Evolutionary conservation across 345 rosid species (phyloP).

Genomic region (Pseudoturritis turrita): DNA sequence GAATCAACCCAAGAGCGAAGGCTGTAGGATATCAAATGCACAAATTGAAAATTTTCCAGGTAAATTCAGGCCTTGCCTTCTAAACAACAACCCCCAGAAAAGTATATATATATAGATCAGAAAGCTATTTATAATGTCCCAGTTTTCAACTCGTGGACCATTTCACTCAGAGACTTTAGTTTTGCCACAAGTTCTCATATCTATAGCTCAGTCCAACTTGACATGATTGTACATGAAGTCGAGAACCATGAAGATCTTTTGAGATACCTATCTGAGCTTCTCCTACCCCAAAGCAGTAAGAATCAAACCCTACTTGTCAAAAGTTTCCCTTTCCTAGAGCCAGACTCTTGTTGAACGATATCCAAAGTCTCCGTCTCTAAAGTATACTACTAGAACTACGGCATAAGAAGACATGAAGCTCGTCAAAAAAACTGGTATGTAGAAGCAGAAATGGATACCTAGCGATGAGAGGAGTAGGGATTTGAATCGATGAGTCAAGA

Average conservation of each 20-base stretch:
- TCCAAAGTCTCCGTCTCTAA: not conserved
- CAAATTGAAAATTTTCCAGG: not conserved
- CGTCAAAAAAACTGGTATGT: no score
- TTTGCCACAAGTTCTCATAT: not conserved
- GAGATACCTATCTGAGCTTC: not conserved
- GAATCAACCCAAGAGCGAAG: not conserved
- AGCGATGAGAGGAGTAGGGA: constrained; percentile 35
- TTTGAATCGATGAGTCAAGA: constrained; percentile 33
- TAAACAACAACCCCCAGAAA: not conserved
- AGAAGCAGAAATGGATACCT: constrained; percentile 35
- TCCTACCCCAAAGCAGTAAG: not conserved
- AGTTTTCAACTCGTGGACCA: not conserved
- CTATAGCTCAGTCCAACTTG: not conserved
- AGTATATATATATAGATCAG: not conserved
- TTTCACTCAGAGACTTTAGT: not conserved
- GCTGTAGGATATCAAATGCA: not conserved
- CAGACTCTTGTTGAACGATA: not conserved
- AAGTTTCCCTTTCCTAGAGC: not conserved
- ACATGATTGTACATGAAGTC: not conserved
- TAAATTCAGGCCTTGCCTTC: not conserved
- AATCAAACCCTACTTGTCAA: not conserved
- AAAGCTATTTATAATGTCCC: not conserved
- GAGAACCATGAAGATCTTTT: not conserved
- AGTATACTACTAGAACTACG: not conserved
- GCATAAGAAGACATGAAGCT: not conserved